Evolutionary conservation across 2,329 filamentous ascomycete genomes (phyloP).

Genomic region (Penicillium hesseltinei): DNA sequence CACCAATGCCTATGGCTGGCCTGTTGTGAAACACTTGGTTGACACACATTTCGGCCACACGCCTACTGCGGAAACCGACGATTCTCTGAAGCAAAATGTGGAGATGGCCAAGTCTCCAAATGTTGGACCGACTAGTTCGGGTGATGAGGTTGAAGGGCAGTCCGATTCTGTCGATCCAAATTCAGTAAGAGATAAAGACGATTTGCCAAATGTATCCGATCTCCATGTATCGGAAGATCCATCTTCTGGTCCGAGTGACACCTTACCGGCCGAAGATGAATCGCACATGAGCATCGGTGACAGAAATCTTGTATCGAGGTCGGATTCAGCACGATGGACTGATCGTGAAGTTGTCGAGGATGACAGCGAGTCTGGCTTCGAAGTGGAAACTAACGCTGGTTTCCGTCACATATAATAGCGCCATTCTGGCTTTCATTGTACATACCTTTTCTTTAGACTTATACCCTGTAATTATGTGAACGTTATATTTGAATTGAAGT

Average conservation of each 20-base stretch:
- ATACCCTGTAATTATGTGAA: slow-evolving; percentile 14
- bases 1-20: slow-evolving; percentile 96
- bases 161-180: slow-evolving; percentile 18
- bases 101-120: slow-evolving; percentile 67
- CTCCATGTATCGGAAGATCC: background rate
- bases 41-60: slow-evolving; percentile 90
- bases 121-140: slow-evolving; percentile 59
- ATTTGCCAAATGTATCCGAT: slow-evolving; percentile 1
- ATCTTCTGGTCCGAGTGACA: background rate
- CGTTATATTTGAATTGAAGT: background rate
- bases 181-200: background rate
- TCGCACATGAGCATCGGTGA: slow-evolving; percentile 12
- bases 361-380: slow-evolving; percentile 40
- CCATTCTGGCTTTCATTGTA: slow-evolving; percentile 6
- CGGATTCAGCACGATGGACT: slow-evolving; percentile 64
- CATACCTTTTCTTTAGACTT: slow-evolving; percentile 10
- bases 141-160: slow-evolving; percentile 59
- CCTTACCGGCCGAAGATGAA: slow-evolving; percentile 9
- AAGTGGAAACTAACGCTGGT: slow-evolving; percentile 21
- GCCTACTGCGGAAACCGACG: slow-evolving; percentile 61
- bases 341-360: slow-evolving; percentile 61
- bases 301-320: slow-evolving; percentile 21
- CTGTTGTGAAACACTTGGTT: slow-evolving; percentile 89
- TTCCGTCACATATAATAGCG: slow-evolving; percentile 13
- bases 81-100: slow-evolving; percentile 63